phyloP scores from a whole-genome alignment of 2,329 filamentous ascomycete species.

The Chaetomium sp. region DNA sequence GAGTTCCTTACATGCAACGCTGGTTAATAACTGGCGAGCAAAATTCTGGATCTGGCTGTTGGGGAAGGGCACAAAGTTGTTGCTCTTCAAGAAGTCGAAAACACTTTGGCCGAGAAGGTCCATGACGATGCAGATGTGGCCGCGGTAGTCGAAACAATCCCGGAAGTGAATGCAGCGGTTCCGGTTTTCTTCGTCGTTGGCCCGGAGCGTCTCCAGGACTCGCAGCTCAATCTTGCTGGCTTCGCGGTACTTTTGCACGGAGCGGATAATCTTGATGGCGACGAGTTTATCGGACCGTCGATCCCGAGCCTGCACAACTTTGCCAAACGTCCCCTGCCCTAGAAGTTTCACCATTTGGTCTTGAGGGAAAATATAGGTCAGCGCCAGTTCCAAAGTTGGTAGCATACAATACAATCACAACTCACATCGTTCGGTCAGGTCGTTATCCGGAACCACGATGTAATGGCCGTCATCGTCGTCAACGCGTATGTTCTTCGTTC shows the following conservation, averaged over 20 bases:
- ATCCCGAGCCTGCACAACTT: constrained; percentile 91
- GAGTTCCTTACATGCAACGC: constrained; percentile 77
- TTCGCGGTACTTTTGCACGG: constrained; percentile 96
- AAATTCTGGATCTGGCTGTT: constrained; percentile 98
- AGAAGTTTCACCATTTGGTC: constrained; percentile 85
- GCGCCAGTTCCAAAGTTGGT: too few relatives aligned
- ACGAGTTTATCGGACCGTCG: constrained; percentile 68
- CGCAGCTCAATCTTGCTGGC: constrained; percentile 90
- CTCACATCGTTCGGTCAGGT: constrained; percentile 85
- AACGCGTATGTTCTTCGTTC: constrained; percentile 61
- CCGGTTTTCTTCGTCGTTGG: constrained; percentile 84
- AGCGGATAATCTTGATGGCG: constrained; percentile 96
- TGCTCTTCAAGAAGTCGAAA: constrained; percentile 95
- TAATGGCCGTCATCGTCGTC: constrained; percentile 98
- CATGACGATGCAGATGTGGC: constrained; percentile 86
- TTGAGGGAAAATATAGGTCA: constrained; percentile 30
- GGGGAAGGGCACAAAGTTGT: constrained; percentile 91
- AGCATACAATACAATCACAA: constrained; percentile 19
- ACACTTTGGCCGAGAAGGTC: constrained; percentile 84
- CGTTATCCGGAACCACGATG: constrained; percentile 80
- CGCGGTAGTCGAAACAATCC: constrained; percentile 94
- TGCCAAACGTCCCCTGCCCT: constrained; percentile 95
- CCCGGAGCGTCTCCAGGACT: constrained; percentile 83
- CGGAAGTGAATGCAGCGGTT: constrained; percentile 96
- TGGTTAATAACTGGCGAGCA: constrained; percentile 92